These are phyloP conservation scores for Teunomyces kruisii DNA, from an alignment of 805 yeast species.

Conservation along the genomic window DNA sequence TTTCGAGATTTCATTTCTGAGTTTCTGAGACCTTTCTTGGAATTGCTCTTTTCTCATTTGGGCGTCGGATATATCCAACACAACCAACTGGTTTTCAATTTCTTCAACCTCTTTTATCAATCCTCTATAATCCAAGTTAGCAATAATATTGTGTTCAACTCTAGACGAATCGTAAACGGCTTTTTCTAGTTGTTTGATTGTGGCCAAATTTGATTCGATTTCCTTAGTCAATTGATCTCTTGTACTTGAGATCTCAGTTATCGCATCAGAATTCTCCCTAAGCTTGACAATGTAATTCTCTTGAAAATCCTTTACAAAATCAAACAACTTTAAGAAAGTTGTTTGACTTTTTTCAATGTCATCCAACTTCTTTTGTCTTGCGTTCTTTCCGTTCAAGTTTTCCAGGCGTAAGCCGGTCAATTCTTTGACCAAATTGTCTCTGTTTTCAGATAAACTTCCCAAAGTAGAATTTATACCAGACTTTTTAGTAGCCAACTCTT, in stretches of 20 bases:
- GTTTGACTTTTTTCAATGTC: not conserved
- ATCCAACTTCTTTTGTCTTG: not conserved
- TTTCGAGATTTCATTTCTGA: constrained; percentile 51
- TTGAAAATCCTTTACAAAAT: constrained; percentile 20
- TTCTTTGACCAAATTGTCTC: not conserved
- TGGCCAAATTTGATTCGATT: constrained; percentile 21
- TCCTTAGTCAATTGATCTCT: constrained; percentile 13
- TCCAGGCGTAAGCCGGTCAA: not conserved
- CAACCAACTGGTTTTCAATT: constrained; percentile 39
- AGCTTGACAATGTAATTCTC: constrained; percentile 19
- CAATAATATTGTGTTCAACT: constrained; percentile 56
- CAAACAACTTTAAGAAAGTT: constrained; percentile 3
- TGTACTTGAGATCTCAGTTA: not conserved
- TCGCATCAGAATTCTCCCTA: constrained; percentile 17
- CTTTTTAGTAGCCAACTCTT: constrained; percentile 5
- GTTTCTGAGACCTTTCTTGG: constrained; percentile 52
- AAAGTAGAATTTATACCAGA: not conserved
- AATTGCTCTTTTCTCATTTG: constrained; percentile 59
- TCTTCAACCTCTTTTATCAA: constrained; percentile 38
- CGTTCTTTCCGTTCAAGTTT: not conserved
- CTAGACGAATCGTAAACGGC: constrained; percentile 34
- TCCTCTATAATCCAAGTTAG: constrained; percentile 59
- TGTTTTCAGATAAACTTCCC: not conserved
- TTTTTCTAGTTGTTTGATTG: constrained; percentile 20
- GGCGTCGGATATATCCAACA: constrained; percentile 56